phyloP scores from a whole-genome alignment of 371 early-diverging fungal genomes.

The Mucor indicus region DNA sequence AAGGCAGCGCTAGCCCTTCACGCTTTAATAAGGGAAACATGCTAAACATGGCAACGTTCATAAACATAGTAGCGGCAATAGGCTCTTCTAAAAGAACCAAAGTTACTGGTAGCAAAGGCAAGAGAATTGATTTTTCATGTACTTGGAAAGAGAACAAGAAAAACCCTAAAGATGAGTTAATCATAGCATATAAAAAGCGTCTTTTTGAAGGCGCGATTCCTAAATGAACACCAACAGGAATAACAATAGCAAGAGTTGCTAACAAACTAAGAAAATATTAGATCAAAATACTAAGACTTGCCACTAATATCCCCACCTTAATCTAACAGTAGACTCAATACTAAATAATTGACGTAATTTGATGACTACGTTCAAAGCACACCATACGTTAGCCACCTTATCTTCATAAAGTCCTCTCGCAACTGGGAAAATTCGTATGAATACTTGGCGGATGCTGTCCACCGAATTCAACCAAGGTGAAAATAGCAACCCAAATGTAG shows the following conservation, averaged over 20 bases:
- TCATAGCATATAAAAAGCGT: slow-evolving; percentile 66
- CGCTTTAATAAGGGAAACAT: slow-evolving; percentile 83
- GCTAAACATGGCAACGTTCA: slow-evolving; percentile 85
- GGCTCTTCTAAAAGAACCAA: slow-evolving; percentile 66
- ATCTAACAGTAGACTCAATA: slow-evolving; percentile 56
- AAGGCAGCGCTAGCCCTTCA: slow-evolving; percentile 71
- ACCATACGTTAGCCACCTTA: slow-evolving; percentile 97
- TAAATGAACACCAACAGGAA: slow-evolving; percentile 68
- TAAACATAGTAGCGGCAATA: slow-evolving; percentile 61
- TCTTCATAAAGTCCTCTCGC: slow-evolving; percentile 95
- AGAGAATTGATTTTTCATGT: slow-evolving; percentile 93
- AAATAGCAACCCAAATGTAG: slow-evolving; percentile 66
- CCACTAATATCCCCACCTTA: slow-evolving; percentile 53
- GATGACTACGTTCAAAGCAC: slow-evolving; percentile 80
- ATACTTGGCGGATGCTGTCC: slow-evolving; percentile 72
- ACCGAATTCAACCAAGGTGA: slow-evolving; percentile 67
- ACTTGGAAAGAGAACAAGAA: slow-evolving; percentile 96
- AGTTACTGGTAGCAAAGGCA: slow-evolving; percentile 77
- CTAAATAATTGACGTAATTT: slow-evolving; percentile 73
- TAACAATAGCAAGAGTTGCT: slow-evolving; percentile 63
- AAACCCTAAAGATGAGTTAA: slow-evolving; percentile 79
- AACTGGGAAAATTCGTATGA: slow-evolving; percentile 87
- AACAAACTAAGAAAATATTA: slow-evolving; percentile 45
- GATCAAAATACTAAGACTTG: no score
- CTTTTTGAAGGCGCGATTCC: slow-evolving; percentile 48